Percentiles rank a stretch among this genome's conserved stretches.
Evolutionary conservation across 169 alveolate genomes (phyloP).

Genomic region (Eimeria maxima): DNA sequence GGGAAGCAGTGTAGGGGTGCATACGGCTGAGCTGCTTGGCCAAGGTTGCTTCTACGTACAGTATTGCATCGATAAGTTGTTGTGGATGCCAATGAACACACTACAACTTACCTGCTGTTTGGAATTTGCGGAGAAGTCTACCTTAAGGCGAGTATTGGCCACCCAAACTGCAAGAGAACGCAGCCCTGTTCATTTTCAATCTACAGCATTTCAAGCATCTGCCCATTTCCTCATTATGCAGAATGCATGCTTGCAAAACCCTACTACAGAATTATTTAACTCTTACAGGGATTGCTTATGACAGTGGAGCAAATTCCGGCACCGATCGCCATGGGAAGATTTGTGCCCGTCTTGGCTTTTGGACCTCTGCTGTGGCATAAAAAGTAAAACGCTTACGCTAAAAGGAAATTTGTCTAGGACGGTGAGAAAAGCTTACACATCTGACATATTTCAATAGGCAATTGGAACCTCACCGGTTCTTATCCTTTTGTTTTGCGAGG

Average conservation of each 20-base stretch:
- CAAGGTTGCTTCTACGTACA: background rate
- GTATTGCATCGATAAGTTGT: background rate
- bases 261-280: background rate
- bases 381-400: background rate
- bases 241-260: background rate
- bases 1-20: background rate
- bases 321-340: conserved; percentile 75
- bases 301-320: conserved; percentile 81
- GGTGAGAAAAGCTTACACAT: background rate
- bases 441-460: background rate
- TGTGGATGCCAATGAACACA: background rate
- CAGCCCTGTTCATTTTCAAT: background rate
- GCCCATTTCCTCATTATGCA: background rate
- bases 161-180: conserved; percentile 78
- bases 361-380: conserved; percentile 60
- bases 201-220: background rate
- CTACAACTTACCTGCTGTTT: conserved; percentile 30
- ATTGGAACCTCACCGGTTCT: conserved; percentile 47
- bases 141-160: conserved; percentile 82
- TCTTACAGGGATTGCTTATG: conserved; percentile 82
- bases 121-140: conserved; percentile 48
- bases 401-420: background rate
- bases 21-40: background rate
- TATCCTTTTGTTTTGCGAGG: conserved; percentile 59
- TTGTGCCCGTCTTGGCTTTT: conserved; percentile 46